These are phyloP conservation scores for Mallotus japonicus DNA, from an alignment of 441 rosid species.

Conservation along the genomic window DNA sequence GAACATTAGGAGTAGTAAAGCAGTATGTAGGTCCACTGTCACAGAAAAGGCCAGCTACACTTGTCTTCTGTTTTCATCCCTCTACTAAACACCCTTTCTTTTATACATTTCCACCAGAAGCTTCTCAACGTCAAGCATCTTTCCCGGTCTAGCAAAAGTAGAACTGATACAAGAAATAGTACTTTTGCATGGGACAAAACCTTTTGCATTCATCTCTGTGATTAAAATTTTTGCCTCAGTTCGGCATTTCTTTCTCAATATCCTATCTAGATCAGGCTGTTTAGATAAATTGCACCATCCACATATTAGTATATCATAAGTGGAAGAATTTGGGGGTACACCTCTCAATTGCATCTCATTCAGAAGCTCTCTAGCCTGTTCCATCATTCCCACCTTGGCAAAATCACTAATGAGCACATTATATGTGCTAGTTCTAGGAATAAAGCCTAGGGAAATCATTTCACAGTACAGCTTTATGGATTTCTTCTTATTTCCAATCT, in stretches of 20 bases:
- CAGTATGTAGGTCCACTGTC: neutral
- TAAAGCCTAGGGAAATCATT: slow-evolving; percentile 72
- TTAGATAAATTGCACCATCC: slow-evolving; percentile 69
- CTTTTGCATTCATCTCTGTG: slow-evolving; percentile 69
- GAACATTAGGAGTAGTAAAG: neutral
- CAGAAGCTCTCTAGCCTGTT: slow-evolving; percentile 73
- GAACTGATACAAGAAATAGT: slow-evolving; percentile 61
- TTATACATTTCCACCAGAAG: slow-evolving; percentile 51
- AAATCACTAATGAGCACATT: slow-evolving; percentile 70
- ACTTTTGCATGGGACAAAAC: slow-evolving; percentile 55
- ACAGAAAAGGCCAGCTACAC: slow-evolving; percentile 2
- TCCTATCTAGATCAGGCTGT: slow-evolving; percentile 49
- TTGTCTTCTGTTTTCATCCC: neutral
- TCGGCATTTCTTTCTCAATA: slow-evolving; percentile 43
- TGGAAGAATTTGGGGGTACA: slow-evolving; percentile 57
- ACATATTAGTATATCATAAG: slow-evolving; percentile 69
- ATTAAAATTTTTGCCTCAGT: slow-evolving; percentile 61
- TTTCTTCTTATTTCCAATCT: slow-evolving; percentile 68
- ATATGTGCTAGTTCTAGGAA: slow-evolving; percentile 76
- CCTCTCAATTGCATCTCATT: slow-evolving; percentile 76
- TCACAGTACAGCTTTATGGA: slow-evolving; percentile 64
- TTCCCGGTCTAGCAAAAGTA: slow-evolving; percentile 65
- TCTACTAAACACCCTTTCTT: slow-evolving; percentile 32
- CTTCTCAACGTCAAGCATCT: slow-evolving; percentile 50
- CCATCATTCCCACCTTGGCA: slow-evolving; percentile 69